Base-by-base conservation (phyloP, 163 green algal genomes). In the Smithsoniella earleae region DNA sequence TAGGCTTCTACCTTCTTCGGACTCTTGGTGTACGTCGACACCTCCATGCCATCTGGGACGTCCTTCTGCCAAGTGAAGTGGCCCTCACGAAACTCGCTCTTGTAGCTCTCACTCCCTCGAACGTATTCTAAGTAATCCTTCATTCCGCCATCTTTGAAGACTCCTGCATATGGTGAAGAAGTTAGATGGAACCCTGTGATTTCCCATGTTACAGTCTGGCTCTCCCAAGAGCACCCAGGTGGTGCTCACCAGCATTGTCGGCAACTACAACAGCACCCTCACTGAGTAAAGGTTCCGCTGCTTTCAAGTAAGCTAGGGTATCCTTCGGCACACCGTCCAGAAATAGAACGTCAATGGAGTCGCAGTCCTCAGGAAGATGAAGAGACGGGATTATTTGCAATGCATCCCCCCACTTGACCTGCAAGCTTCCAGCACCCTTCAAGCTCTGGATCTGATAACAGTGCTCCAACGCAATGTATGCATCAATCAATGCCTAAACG, bases 81-180 rank as follows among this genome's bases (percentile, higher is more conserved):
- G 36, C 58, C 78, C 18, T 78, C 73, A 16, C 83, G 36, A 25
- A 80, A 84, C 25, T 65, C 30, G 34, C 76, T 85, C 2, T 66
- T 72, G 73, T 88, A 91, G 3, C 28, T 31, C 16, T 18, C 13
- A 66, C 38, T 80, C 55, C 30, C 79, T 3, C 85, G 76, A 31
- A 89, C 84, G 30, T 89, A 88, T 66, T 86, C 62, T 44, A 91
- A 72, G 77, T 91, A 91, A 3, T 64, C 33, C 49, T 79, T 81
- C 77, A 88, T 79, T 43, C 81, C 85, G 36, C 83, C 81, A 25
- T 82, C 44, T 52, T 72, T 76, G 75, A 83, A 84, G 5, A 81
- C 73, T 2, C 16, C 30, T 16, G 44, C 28, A 49, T 13, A 49
- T 22, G 40, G 10, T 22, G 13, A 49, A 49, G 13, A 10, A 13